Conservation (phyloP, 768 basidiomycete species). For the Macrolepiota albuminosa region DNA sequence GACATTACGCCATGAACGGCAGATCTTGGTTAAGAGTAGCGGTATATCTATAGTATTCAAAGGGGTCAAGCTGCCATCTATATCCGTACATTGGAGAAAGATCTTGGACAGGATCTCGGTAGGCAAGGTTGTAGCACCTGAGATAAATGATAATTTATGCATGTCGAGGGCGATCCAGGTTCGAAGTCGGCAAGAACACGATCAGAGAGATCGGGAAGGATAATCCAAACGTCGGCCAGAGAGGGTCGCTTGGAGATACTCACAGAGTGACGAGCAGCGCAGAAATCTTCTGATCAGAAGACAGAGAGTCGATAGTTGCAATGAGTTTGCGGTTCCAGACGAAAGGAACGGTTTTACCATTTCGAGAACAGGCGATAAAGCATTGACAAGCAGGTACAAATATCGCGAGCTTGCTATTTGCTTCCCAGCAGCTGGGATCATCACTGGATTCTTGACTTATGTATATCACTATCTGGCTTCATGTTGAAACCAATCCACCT, state of each 20-base stretch:
- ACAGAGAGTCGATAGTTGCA: neutral
- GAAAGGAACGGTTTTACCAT: conserved; percentile 16
- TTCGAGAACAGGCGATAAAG: conserved; percentile 12
- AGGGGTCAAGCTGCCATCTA: conserved; percentile 25
- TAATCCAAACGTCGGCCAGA: neutral
- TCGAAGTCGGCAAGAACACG: conserved; percentile 4
- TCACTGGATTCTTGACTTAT: no score
- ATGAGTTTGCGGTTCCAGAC: conserved; percentile 9
- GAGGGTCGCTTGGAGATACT: neutral
- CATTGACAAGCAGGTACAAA: neutral
- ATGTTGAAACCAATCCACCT: neutral
- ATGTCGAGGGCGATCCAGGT: conserved; percentile 5
- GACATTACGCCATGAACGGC: conserved; percentile 34
- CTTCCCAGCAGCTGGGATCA: no score
- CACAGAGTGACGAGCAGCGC: conserved; percentile 4
- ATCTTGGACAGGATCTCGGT: conserved; percentile 38
- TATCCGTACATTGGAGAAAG: conserved; percentile 33
- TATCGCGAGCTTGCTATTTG: neutral
- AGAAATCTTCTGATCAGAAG: conserved; percentile 15
- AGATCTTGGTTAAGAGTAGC: conserved; percentile 34
- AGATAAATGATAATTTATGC: conserved; percentile 2
- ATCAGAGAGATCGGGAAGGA: conserved; percentile 12
- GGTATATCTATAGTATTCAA: conserved; percentile 33
- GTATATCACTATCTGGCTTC: neutral
- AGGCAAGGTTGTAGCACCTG: conserved; percentile 20